Percentiles rank a stretch among this genome's conserved stretches.
phyloP scores from a whole-genome alignment of 164 flowering plant species.

The Cinnamomum chago region DNA sequence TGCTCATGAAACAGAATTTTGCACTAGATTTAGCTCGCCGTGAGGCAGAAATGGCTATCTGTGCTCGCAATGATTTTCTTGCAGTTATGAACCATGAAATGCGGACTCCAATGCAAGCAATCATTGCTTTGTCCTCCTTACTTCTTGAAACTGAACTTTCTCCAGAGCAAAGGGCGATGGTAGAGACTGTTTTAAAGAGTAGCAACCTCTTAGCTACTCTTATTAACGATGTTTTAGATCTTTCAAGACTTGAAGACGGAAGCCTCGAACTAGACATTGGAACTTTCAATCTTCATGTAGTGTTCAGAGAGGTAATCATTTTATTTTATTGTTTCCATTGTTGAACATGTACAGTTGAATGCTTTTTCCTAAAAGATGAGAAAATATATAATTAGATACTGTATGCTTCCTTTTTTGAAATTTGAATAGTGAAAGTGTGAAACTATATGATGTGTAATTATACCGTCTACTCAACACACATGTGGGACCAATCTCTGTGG shows the following conservation, averaged over 20 bases:
- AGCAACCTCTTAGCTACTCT: slow-evolving; percentile 66
- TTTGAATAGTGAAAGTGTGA: too few relatives aligned
- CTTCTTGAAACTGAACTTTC: slow-evolving; percentile 64
- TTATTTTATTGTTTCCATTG: background rate
- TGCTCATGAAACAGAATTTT: slow-evolving; percentile 67
- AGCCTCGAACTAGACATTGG: slow-evolving; percentile 50
- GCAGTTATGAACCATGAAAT: slow-evolving; percentile 87
- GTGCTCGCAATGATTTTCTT: slow-evolving; percentile 74
- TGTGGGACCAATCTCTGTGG: background rate
- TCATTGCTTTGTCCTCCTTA: slow-evolving; percentile 64
- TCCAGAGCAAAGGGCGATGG: slow-evolving; percentile 63
- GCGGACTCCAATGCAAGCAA: slow-evolving; percentile 77
- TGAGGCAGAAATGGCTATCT: slow-evolving; percentile 72
- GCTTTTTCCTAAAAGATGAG: too few relatives aligned
- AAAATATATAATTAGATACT: too few relatives aligned
- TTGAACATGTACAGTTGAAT: too few relatives aligned
- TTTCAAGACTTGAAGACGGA: slow-evolving; percentile 81
- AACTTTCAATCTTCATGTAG: slow-evolving; percentile 49
- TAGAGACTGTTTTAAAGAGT: slow-evolving; percentile 70
- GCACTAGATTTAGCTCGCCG: slow-evolving; percentile 64
- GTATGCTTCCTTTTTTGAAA: too few relatives aligned
- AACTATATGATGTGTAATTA: background rate
- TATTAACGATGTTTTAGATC: slow-evolving; percentile 77
- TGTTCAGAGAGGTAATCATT: slow-evolving; percentile 53
- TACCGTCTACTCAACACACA: background rate